phyloP scores from a whole-genome alignment of 2,329 filamentous ascomycete genomes.

The Trichoderma aggressivum region DNA sequence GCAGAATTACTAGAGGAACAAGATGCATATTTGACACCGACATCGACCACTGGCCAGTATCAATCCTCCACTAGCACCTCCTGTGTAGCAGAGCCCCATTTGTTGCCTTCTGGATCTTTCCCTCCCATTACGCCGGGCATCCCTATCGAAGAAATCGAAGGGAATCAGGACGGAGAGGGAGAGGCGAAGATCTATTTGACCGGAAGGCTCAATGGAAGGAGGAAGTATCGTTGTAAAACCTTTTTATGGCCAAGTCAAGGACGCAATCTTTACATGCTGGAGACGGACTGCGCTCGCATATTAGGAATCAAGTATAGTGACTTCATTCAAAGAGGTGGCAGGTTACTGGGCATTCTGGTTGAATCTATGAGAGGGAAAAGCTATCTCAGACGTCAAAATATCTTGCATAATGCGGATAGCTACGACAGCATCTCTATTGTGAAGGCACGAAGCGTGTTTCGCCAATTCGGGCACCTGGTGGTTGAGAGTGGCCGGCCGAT shows the following conservation, averaged over 20 bases:
- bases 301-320: rapidly evolving
- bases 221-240: not conserved
- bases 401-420: not conserved
- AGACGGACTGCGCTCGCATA: rapidly evolving
- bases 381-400: not conserved
- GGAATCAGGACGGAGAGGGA: not conserved
- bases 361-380: no score
- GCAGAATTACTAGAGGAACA: not conserved
- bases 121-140: no score
- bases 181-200: rapidly evolving
- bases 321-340: rapidly evolving
- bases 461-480: not conserved
- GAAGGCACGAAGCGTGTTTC: not conserved
- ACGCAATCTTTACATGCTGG: not conserved
- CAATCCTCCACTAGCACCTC: not conserved
- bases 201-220: not conserved
- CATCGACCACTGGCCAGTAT: not conserved
- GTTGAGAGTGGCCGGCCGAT: not conserved
- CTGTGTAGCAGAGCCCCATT: no score
- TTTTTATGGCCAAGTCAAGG: not conserved
- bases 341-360: no score
- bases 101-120: no score
- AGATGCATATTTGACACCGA: not conserved
- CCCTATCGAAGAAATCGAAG: no score
- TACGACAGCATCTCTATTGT: rapidly evolving